phyloP scores from a whole-genome alignment of 306 rosid genomes.

The Cicer bijugum region DNA sequence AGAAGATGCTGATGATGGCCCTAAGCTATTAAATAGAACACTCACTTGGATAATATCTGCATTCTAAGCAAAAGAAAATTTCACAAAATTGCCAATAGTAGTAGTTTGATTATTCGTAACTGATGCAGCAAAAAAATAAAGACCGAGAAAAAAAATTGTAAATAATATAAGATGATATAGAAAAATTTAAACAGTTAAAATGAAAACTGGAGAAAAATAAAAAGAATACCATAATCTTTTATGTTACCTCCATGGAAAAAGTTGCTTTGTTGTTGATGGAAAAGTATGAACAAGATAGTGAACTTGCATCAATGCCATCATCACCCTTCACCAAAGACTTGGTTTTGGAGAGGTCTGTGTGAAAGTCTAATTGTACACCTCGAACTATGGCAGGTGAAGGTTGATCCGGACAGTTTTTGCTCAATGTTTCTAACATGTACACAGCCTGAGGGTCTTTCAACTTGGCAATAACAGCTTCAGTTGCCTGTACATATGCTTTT shows the following conservation, averaged over 20 bases:
- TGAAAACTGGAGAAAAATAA: not conserved
- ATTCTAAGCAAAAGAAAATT: constrained; percentile 64
- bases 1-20: constrained; percentile 55
- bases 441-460: constrained; percentile 65
- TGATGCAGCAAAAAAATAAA: constrained; percentile 12
- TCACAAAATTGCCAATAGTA: constrained; percentile 45
- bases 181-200: constrained; percentile 21
- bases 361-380: constrained; percentile 67
- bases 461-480: constrained; percentile 67
- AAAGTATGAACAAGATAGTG: constrained; percentile 61
- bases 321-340: constrained; percentile 47
- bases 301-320: constrained; percentile 51
- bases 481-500: constrained; percentile 57
- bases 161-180: constrained; percentile 21
- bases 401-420: constrained; percentile 54
- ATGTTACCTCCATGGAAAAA: constrained; percentile 68
- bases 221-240: constrained; percentile 29
- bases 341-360: constrained; percentile 52
- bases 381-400: constrained; percentile 66
- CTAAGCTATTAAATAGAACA: constrained; percentile 74
- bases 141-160: constrained; percentile 1
- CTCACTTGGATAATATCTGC: constrained; percentile 86
- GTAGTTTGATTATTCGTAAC: constrained; percentile 37
- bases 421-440: constrained; percentile 58
- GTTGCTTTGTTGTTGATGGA: constrained; percentile 52